Base-by-base conservation (phyloP, 345 rosid species). In the Eucalyptus pauciflora region DNA sequence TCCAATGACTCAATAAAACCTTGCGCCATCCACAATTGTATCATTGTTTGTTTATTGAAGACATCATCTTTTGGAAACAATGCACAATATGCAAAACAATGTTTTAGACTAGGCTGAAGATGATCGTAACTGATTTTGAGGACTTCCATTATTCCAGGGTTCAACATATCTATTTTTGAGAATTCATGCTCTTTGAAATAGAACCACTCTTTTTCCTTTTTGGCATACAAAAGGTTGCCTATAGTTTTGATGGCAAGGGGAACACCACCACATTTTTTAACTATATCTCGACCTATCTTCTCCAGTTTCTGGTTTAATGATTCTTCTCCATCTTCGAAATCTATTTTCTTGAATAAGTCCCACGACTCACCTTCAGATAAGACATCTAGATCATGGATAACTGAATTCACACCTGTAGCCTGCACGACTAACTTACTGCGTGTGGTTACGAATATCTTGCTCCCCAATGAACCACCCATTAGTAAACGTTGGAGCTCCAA, bases 361-460 rank as follows among this genome's bases (percentile, higher is more conserved):
- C 64, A 58, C 0, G 64, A 58, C 64, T 58, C 1, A 58, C 10
- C n/a, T 10, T 58, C 13, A 58, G n/a, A 0, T 58, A 58, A 58
- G n/a, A 11, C 3, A 3, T 3, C 3, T 37, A 37, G 37, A 37
- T 37, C 0, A 49, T 4, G 0, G 2, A 49, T 49, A 49, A 1
- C 15, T 49, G 15, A 33, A 33, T 33, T 33, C 33, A 2, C 33
- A 33, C 3, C 33, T 33, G 33, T 33, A 33, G 33, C 33, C 33
- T 33, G 33, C 33, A 33, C 33, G 33, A 33, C 33, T 33, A 3
- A 33, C 33, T 33, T 33, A 33, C 33, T 33, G 33, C 33, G 33
- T 33, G 37, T 37, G 37, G 37, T 37, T 37, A 37, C 37, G 3
- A 37, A 4, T 37, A 37, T 37, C 37, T 37, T 37, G 37, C 37